Evolutionary conservation across 352 stramenopile species (phyloP).

Genomic region (Pythium dissimile): DNA sequence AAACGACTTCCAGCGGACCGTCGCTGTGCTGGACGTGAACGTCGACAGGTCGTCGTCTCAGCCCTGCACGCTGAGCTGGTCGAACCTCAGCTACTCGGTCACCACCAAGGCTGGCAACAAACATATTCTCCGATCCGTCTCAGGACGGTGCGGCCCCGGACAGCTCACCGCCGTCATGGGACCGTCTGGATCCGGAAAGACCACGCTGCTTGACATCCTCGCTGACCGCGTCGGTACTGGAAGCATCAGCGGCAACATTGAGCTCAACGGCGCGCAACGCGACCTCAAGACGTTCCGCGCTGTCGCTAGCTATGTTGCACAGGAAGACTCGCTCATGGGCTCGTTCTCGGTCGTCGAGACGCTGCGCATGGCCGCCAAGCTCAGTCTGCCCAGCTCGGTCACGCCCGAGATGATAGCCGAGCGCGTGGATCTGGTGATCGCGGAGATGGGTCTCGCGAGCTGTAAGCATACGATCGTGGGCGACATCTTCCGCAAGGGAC

Average conservation of each 20-base stretch:
- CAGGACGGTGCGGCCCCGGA: constrained; percentile 23
- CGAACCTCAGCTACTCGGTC: background rate
- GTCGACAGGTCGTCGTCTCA: background rate
- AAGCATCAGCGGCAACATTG: constrained; percentile 36
- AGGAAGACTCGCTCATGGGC: constrained; percentile 48
- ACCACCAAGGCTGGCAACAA: background rate
- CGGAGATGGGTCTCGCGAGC: constrained; percentile 45
- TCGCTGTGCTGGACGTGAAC: constrained; percentile 1
- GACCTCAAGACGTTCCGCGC: constrained; percentile 22
- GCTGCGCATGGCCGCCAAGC: constrained; percentile 52
- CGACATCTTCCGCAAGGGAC: constrained; percentile 57
- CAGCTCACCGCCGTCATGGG: constrained; percentile 37
- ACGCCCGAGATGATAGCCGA: constrained; percentile 20
- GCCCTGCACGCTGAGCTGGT: constrained; percentile 1
- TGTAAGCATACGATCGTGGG: constrained; percentile 62
- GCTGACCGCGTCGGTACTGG: constrained; percentile 49
- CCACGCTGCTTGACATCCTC: constrained; percentile 38
- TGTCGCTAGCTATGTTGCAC: constrained; percentile 30
- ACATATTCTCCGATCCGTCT: constrained; percentile 11
- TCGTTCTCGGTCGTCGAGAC: constrained; percentile 68
- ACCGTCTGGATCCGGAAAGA: constrained; percentile 30
- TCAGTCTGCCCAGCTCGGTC: constrained; percentile 42
- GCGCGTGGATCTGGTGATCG: constrained; percentile 45
- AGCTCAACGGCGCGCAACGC: constrained; percentile 29
- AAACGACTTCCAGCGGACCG: background rate